These are phyloP conservation scores for Neofusicoccum kwambonambiense DNA, from an alignment of 2,329 filamentous ascomycete genomes.

Conservation along the genomic window DNA sequence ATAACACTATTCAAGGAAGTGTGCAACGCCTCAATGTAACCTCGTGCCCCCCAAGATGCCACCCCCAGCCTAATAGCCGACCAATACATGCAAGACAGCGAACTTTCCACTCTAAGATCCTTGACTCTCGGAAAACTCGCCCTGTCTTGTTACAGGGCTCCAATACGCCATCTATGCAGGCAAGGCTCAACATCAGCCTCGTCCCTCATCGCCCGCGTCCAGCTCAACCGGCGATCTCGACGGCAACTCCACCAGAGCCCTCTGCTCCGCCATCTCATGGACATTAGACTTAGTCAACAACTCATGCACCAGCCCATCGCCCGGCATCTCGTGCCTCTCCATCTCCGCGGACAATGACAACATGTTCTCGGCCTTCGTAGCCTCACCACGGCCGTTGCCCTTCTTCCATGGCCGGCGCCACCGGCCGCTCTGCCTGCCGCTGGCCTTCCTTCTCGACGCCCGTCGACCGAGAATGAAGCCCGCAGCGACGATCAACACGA, in stretches of 20 bases:
- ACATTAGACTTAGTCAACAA: background rate
- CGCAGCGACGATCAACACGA: background rate
- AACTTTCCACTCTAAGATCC: no score
- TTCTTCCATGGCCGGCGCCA: background rate
- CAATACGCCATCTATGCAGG: background rate
- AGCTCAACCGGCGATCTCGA: background rate
- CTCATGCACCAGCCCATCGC: background rate
- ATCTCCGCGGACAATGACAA: background rate
- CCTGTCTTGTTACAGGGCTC: no score
- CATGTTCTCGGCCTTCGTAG: background rate
- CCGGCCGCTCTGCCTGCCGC: background rate
- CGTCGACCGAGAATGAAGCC: background rate
- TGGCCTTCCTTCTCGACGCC: background rate
- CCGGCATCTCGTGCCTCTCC: background rate
- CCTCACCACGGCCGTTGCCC: background rate
- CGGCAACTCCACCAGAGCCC: background rate
- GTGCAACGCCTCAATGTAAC: no score
- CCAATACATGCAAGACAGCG: no score
- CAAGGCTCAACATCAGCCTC: background rate
- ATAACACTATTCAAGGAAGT: no score
- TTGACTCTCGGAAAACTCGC: no score
- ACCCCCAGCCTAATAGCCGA: no score
- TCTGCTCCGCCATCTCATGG: background rate
- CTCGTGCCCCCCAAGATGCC: no score
- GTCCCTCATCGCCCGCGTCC: background rate